A percentile compares a stretch with the other conserved stretches of the same genome.
These are phyloP conservation scores for Biscogniauxia mediterranea DNA, from an alignment of 2,329 filamentous ascomycete genomes.

Conservation along the genomic window DNA sequence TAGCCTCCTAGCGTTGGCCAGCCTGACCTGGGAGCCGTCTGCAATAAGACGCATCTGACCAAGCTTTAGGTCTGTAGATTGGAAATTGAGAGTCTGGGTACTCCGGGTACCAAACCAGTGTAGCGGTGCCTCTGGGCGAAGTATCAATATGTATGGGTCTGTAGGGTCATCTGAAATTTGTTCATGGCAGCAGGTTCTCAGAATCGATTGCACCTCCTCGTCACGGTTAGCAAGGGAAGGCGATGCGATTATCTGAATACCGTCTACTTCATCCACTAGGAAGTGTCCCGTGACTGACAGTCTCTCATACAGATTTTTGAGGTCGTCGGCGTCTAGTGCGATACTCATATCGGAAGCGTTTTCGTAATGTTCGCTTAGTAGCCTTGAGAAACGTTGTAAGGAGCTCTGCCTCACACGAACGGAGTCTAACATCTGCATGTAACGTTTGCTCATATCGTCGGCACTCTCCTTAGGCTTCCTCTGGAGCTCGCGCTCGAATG, in stretches of 20 bases:
- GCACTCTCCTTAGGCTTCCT: slow-evolving; percentile 79
- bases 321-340: slow-evolving; percentile 62
- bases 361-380: slow-evolving; percentile 90
- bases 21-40: slow-evolving; percentile 75
- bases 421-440: slow-evolving; percentile 92
- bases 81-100: slow-evolving; percentile 68
- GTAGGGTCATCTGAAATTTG: slow-evolving; percentile 66
- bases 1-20: slow-evolving; percentile 74
- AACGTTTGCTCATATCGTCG: slow-evolving; percentile 91
- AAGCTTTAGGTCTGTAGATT: slow-evolving; percentile 79
- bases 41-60: slow-evolving; percentile 87
- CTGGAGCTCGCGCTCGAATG: slow-evolving; percentile 89
- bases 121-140: slow-evolving; percentile 76
- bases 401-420: slow-evolving; percentile 95
- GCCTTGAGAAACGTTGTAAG: slow-evolving; percentile 90
- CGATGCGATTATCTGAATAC: slow-evolving; percentile 81
- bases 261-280: slow-evolving; percentile 76
- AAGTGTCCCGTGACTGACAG: slow-evolving; percentile 84
- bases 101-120: slow-evolving; percentile 80
- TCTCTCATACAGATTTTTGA: slow-evolving; percentile 77
- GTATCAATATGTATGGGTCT: slow-evolving; percentile 81
- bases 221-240: slow-evolving; percentile 71
- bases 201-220: slow-evolving; percentile 80
- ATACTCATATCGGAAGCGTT: slow-evolving; percentile 96
- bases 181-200: slow-evolving; percentile 65